Base-by-base conservation (phyloP, 1,284 basidiomycete genomes). In the Exobasidium rhododendri region DNA sequence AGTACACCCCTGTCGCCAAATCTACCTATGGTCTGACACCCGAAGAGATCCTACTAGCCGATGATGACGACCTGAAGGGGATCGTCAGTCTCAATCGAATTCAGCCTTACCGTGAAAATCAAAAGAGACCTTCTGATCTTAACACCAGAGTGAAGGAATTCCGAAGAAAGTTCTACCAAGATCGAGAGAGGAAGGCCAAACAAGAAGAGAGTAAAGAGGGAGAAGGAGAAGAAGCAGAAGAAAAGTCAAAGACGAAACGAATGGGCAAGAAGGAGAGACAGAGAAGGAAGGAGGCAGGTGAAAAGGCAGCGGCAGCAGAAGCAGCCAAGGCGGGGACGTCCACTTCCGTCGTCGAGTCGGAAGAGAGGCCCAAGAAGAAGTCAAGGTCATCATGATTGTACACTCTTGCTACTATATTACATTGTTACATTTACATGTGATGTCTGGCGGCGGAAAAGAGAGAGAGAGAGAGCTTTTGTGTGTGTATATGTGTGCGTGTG, bases 41-140 rank as follows among this genome's bases (percentile, higher is more conserved):
- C 0, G 87, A 85, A 1, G 94, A 99, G 77, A 93, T 98, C 68
- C 84, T 99, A 22, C 84, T 93, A 71, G 93, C 96, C 2, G 92
- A 89, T 17, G 94, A 99, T 81, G 85, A 87, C 53, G 94, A 98
- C 77, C 85, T 98, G 54, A 98, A 98, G 82, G 85, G 89, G 62
- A 91, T 92, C 75, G 86, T 96, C 75, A 86, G 89, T 35, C 82
- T 98, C 71, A 94, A 91, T 82, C 89, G 90, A 77, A 84, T 92
- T n/a, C 60, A 61, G 26, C 60, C 60, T 11, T 62, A 62, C 26
- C 28, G 52, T 5, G 26, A 44, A 4, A 47, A 47, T 14, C n/a
- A 28, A 3, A 59, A 44, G 43, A 17, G 30, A 46, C 58, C 60
- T 7, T 31, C 45, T 31, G 60, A 62, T 46, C 32, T 62, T 24